A percentile compares a stretch with the other conserved stretches of the same genome.
phyloP scores from a whole-genome alignment of 257 asterid species.

The Fraxinus americana region DNA sequence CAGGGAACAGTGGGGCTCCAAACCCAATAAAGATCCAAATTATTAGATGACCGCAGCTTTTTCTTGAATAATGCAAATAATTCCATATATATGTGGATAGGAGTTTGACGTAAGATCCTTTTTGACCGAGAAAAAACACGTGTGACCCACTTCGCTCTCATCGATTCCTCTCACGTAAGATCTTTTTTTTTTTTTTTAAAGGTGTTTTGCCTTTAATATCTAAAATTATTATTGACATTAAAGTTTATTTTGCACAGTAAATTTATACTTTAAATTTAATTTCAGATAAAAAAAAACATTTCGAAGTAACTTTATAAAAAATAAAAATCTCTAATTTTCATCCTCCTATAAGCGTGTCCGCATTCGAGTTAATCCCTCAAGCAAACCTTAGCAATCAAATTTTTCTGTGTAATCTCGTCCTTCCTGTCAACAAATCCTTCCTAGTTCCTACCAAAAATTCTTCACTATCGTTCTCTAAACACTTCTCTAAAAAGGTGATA shows the following conservation, averaged over 20 bases:
- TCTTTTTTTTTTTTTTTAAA: too few relatives aligned
- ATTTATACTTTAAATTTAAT: too few relatives aligned
- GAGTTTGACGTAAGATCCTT: not conserved
- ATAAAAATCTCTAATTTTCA: too few relatives aligned
- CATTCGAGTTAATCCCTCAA: too few relatives aligned
- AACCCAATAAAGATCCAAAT: conserved; percentile 2
- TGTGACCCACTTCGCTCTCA: not conserved
- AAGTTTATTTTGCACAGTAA: too few relatives aligned
- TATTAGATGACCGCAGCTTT: conserved; percentile 4
- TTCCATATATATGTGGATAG: not conserved
- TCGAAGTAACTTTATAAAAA: too few relatives aligned
- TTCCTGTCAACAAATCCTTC: not conserved
- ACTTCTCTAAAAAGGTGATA: too few relatives aligned
- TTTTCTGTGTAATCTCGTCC: not conserved
- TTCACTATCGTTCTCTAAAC: too few relatives aligned
- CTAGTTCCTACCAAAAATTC: too few relatives aligned
- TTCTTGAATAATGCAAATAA: not conserved
- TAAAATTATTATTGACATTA: not conserved
- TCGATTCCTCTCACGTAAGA: not conserved
- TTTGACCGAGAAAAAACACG: not conserved
- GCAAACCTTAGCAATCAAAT: not conserved
- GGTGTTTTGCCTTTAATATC: not conserved
- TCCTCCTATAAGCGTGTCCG: too few relatives aligned
- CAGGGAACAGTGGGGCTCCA: not conserved
- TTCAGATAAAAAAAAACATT: too few relatives aligned